Evolutionary conservation across 2,329 filamentous ascomycete genomes (phyloP).

Genomic region (Alternaria hordeiaustralica): DNA sequence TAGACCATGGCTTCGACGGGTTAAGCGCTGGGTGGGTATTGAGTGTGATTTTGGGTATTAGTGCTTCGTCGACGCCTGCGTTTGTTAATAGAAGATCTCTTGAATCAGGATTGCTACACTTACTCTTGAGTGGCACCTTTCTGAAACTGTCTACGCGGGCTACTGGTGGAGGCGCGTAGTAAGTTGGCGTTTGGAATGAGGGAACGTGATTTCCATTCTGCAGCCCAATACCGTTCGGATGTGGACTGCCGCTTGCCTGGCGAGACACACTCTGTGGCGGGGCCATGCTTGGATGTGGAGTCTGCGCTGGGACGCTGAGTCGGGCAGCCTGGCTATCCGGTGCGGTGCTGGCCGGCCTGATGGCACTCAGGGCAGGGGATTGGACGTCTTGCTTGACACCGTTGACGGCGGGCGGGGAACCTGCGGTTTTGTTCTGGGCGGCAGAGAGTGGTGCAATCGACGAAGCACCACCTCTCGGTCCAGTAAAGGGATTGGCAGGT

Average conservation of each 20-base stretch:
- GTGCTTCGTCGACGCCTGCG: constrained; percentile 59
- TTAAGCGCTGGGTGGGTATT: constrained; percentile 72
- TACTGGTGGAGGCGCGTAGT: constrained; percentile 38
- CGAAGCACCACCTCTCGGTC: constrained; percentile 29
- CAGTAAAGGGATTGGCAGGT: constrained; percentile 38
- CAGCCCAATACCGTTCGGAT: constrained; percentile 44
- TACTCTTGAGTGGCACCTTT: constrained; percentile 55
- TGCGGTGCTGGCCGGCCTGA: constrained; percentile 45
- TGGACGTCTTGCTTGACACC: constrained; percentile 51
- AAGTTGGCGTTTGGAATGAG: constrained; percentile 40
- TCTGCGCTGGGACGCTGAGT: constrained; percentile 39
- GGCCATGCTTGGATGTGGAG: constrained; percentile 46
- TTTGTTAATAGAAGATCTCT: constrained; percentile 23
- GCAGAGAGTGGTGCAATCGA: constrained; percentile 28
- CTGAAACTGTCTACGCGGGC: constrained; percentile 42
- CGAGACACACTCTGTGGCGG: constrained; percentile 48
- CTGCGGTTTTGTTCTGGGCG: constrained; percentile 40
- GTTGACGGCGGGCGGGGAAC: constrained; percentile 39
- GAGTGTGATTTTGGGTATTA: constrained; percentile 71
- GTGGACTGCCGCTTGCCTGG: constrained; percentile 51
- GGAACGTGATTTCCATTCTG: constrained; percentile 29
- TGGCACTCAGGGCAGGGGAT: constrained; percentile 53
- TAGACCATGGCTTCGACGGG: constrained; percentile 65
- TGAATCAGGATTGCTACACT: constrained; percentile 16
- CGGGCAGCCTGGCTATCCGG: constrained; percentile 39